Evolutionary conservation across 2,329 filamentous ascomycete species (phyloP).

Genomic region (Aspergillus candidus): DNA sequence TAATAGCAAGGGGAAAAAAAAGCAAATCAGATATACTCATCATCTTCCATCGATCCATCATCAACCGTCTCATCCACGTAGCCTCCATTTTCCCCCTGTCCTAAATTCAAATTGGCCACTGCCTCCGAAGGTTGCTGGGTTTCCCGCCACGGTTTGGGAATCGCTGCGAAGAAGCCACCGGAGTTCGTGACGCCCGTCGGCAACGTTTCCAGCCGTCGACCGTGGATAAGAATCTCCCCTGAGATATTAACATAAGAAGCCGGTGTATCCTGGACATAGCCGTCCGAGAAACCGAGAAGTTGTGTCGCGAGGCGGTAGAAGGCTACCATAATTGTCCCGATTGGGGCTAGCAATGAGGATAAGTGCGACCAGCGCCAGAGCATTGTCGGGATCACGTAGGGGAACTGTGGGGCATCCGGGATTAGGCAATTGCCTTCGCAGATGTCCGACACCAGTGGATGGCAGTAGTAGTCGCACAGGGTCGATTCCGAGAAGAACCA

Average conservation of each 20-base stretch:
- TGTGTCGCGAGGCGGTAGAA: constrained; percentile 28
- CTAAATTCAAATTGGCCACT: background rate
- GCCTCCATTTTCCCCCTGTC: too few relatives aligned
- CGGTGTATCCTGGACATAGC: constrained; percentile 35
- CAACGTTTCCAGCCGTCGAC: constrained; percentile 17
- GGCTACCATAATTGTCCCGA: constrained; percentile 27
- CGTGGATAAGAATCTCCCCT: constrained; percentile 27
- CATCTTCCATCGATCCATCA: too few relatives aligned
- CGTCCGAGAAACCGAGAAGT: constrained; percentile 37
- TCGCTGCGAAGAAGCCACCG: constrained; percentile 8
- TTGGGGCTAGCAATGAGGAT: constrained; percentile 23
- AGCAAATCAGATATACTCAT: too few relatives aligned
- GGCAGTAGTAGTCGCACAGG: constrained; percentile 48
- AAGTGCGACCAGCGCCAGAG: constrained; percentile 43
- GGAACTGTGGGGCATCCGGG: constrained; percentile 48
- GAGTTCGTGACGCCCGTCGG: constrained; percentile 14
- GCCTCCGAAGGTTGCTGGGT: background rate
- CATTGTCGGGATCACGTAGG: constrained; percentile 52
- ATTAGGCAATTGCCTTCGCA: constrained; percentile 48
- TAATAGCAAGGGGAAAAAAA: too few relatives aligned
- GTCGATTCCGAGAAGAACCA: constrained; percentile 48
- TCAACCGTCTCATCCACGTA: too few relatives aligned
- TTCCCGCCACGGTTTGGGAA: too few relatives aligned
- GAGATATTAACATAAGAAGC: constrained; percentile 19
- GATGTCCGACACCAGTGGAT: constrained; percentile 42